Evolutionary conservation across 176 grass and related monocot genomes (phyloP).

Genomic region (Thinopyrum elongatum): DNA sequence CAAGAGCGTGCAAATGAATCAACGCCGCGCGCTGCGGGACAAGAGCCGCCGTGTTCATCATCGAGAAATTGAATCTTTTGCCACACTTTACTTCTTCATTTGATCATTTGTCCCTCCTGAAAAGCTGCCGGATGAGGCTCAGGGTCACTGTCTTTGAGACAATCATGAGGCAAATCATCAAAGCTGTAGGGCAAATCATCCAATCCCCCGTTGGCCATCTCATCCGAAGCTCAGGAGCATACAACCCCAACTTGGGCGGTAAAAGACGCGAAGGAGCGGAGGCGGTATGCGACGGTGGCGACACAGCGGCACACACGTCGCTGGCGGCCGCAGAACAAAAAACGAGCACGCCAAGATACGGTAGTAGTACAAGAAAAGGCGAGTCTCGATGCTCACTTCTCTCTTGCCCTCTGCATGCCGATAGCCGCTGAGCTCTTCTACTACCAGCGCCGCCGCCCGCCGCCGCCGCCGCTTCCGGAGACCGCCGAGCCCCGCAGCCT

Average conservation of each 20-base stretch:
- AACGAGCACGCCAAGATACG: not conserved
- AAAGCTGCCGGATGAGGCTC: too few relatives aligned
- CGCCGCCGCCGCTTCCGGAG: conserved; percentile 10
- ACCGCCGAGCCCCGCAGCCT: not conserved
- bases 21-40: too few relatives aligned
- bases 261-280: not conserved
- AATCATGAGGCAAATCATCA: too few relatives aligned
- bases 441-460: conserved; percentile 37
- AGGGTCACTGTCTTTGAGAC: too few relatives aligned
- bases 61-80: too few relatives aligned
- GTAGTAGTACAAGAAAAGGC: not conserved
- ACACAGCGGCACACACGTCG: not conserved
- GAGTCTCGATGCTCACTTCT: not conserved
- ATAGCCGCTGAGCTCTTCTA: conserved; percentile 43
- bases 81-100: too few relatives aligned
- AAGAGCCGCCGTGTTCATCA: too few relatives aligned
- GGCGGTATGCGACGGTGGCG: not conserved
- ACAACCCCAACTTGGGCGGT: not conserved
- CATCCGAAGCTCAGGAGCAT: too few relatives aligned
- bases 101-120: too few relatives aligned
- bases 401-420: conserved; percentile 23
- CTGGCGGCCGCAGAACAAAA: not conserved
- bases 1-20: too few relatives aligned
- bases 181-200: too few relatives aligned
- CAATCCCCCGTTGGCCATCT: too few relatives aligned